Evolutionary conservation across 441 rosid genomes (phyloP).

Genomic region (Dalechampia spathulata): DNA sequence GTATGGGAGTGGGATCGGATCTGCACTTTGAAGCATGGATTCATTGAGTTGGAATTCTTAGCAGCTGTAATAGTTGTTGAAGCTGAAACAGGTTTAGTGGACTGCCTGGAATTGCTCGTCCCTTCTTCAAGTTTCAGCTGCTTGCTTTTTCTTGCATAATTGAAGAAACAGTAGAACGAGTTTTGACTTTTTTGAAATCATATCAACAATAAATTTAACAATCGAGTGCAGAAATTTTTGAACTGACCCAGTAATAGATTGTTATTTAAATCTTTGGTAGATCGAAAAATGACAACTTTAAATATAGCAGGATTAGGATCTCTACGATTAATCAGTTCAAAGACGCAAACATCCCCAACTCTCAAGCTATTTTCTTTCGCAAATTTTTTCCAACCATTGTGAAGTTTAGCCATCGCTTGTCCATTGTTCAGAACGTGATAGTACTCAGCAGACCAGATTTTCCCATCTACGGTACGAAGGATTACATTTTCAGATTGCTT

Average conservation of each 20-base stretch:
- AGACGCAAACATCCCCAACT: constrained; percentile 20
- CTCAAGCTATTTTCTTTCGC: constrained; percentile 11
- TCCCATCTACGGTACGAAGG: too few species aligned
- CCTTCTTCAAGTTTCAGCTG: background rate
- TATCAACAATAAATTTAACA: background rate
- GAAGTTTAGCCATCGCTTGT: too few species aligned
- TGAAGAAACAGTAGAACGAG: too few species aligned
- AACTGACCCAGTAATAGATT: background rate
- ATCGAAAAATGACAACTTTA: background rate
- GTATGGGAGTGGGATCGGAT: background rate
- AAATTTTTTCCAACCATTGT: constrained; percentile 21
- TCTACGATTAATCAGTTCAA: constrained; percentile 15
- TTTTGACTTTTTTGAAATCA: background rate
- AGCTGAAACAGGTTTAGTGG: background rate
- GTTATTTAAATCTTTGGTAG: background rate
- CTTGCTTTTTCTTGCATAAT: background rate
- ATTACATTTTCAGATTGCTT: too few species aligned
- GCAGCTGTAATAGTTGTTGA: background rate
- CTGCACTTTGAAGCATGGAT: background rate
- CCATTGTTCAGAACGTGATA: too few species aligned
- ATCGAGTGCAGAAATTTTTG: background rate
- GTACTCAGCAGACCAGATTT: too few species aligned
- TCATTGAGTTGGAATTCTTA: background rate
- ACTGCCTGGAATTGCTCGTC: background rate
- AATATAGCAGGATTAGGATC: background rate